Conservation (phyloP, 1,284 basidiomycete species). For the Ceratobasidium sp. region DNA sequence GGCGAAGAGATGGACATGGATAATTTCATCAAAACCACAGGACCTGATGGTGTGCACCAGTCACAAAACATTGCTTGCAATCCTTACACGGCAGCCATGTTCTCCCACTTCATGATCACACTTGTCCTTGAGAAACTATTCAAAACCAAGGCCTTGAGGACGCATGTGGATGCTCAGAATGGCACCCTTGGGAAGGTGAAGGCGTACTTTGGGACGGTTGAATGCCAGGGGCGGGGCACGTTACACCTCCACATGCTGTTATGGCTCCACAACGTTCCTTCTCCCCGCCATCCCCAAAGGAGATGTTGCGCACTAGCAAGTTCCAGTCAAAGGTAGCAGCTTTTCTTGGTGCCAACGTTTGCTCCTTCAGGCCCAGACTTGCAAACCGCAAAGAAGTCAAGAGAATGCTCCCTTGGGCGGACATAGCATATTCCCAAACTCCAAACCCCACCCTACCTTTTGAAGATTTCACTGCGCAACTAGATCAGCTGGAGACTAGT, state of each 20-base stretch:
- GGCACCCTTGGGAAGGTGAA: slow-evolving; percentile 52
- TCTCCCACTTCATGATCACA: slow-evolving; percentile 60
- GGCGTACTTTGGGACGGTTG: slow-evolving; percentile 55
- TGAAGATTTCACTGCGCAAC: not conserved
- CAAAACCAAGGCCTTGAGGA: slow-evolving; percentile 53
- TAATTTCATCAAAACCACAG: slow-evolving; percentile 53
- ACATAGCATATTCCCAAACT: slow-evolving; percentile 37
- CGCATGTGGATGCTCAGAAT: slow-evolving; percentile 49
- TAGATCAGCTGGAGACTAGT: not conserved
- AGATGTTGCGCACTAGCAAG: slow-evolving; percentile 1
- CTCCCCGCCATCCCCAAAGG: slow-evolving; percentile 3
- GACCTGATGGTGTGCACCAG: slow-evolving; percentile 53
- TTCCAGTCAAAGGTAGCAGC: slow-evolving; percentile 10
- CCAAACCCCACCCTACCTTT: slow-evolving; percentile 10
- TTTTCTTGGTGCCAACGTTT: slow-evolving; percentile 51
- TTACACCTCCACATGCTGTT: slow-evolving; percentile 56
- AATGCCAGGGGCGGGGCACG: slow-evolving; percentile 55
- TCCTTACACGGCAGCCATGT: slow-evolving; percentile 59
- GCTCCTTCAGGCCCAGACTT: slow-evolving; percentile 53
- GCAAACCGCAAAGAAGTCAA: slow-evolving; percentile 44
- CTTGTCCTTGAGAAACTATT: slow-evolving; percentile 57
- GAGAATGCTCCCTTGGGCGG: slow-evolving; percentile 47
- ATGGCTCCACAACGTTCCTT: slow-evolving; percentile 49
- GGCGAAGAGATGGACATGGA: slow-evolving; percentile 61
- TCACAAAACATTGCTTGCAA: slow-evolving; percentile 58